Conservation (phyloP, 306 rosid species). For the Cucumis melo region DNA sequence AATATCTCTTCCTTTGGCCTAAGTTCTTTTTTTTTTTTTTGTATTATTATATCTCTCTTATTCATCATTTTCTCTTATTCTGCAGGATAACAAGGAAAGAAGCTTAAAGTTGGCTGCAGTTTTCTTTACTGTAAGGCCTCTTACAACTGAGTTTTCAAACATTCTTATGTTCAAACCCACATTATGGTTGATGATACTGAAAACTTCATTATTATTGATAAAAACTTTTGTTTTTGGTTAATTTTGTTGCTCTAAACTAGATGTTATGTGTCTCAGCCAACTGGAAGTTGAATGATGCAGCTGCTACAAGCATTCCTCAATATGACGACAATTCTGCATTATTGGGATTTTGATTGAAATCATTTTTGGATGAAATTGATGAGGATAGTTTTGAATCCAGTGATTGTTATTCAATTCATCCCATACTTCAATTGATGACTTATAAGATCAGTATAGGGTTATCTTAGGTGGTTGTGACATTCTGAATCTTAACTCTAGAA, state of each 20-base stretch:
- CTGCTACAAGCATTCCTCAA: neutral
- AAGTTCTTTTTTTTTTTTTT: neutral
- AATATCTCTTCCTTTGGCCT: neutral
- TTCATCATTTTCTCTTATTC: neutral
- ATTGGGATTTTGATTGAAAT: neutral
- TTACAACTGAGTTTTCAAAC: neutral
- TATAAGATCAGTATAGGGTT: neutral
- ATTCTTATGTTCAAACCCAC: neutral
- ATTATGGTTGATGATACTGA: neutral
- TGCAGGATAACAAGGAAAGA: conserved; percentile 91
- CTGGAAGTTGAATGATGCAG: neutral
- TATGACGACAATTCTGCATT: neutral
- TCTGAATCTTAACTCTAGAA: neutral
- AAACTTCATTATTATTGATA: neutral
- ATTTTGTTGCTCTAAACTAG: neutral
- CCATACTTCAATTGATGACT: neutral
- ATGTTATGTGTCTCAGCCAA: neutral
- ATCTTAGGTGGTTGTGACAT: neutral
- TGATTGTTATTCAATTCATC: neutral
- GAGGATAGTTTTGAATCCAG: neutral
- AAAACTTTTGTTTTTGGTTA: neutral
- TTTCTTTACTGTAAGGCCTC: conserved; percentile 20
- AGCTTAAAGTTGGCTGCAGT: conserved; percentile 39
- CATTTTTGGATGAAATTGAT: conserved; percentile 7
- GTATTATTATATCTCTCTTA: neutral